Conservation (phyloP, 2,329 filamentous ascomycete genomes). For the Nannizziopsis barbatae region DNA sequence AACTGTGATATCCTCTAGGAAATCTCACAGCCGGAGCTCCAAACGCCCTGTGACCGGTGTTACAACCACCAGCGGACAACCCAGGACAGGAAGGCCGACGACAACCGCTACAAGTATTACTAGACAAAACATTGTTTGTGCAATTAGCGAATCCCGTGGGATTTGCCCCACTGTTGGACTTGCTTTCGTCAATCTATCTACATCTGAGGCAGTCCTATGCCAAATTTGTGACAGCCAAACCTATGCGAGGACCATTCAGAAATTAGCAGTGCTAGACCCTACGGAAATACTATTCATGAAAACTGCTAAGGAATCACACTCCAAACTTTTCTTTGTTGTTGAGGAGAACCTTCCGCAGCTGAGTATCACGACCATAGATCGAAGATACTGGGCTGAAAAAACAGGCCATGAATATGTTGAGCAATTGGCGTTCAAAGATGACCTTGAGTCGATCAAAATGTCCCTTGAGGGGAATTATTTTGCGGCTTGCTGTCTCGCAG, state of each 20-base stretch:
- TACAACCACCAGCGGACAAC: conserved; percentile 30
- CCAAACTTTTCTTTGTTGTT: conserved; percentile 62
- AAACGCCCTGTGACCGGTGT: conserved; percentile 18
- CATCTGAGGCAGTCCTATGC: conserved; percentile 71
- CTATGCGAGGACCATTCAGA: conserved; percentile 78
- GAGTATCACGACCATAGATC: conserved; percentile 54
- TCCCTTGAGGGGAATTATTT: conserved; percentile 75
- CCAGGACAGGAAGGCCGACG: conserved; percentile 42
- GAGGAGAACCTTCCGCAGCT: conserved; percentile 58
- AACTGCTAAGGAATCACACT: conserved; percentile 58
- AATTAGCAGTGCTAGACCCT: conserved; percentile 69
- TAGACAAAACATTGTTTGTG: conserved; percentile 69
- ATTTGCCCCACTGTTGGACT: conserved; percentile 74
- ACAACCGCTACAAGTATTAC: conserved; percentile 48
- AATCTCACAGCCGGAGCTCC: neutral
- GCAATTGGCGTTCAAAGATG: conserved; percentile 65
- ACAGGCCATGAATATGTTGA: conserved; percentile 67
- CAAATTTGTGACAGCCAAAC: conserved; percentile 91
- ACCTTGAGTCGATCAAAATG: conserved; percentile 69
- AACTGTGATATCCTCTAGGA: neutral
- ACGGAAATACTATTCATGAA: conserved; percentile 68
- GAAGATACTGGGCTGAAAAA: conserved; percentile 72
- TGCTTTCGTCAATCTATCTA: conserved; percentile 76
- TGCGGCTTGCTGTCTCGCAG: conserved; percentile 72
- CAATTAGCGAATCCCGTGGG: conserved; percentile 76